Evolutionary conservation across 768 basidiomycete genomes (phyloP), one percentile per base, ranked within the genome.

Genomic region (Astraeus odoratus): DNA sequence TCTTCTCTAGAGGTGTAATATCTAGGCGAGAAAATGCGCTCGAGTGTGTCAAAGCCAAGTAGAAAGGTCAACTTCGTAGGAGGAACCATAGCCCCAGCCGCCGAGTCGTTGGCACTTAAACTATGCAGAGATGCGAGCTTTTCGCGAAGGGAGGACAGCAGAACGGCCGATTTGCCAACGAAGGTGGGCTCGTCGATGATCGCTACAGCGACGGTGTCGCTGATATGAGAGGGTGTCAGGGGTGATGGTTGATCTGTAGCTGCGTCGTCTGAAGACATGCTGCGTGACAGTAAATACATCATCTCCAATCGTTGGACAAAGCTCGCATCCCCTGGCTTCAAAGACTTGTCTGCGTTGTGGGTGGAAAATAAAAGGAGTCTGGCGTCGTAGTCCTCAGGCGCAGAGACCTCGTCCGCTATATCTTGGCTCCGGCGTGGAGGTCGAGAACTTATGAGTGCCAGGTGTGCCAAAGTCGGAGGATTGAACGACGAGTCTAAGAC

Each of bases 401-500:
- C 18, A 15, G 47, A 26, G 15, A 50, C 42, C 10, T 41, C 18
- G 7, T 39, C 8, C 36, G 44, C 12, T 13, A 18, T 27, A 40
- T 44, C 33, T 9, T 38, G 36, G 38, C 12, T 44, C 12, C 31
- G 52, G 5, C 60, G 68, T 12, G 27, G 60, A 54, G 43, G 53
- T 7, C 39, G 46, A 4, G 74, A 65, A 47, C 75, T 77, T 22
- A 80, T 80, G 38, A 97, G 78, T 2, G 85, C 83, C 42, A 84
- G 72, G 62, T 97, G 93, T 0, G 93, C 89, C 19, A 75, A 60
- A 3, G 89, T 92, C 1, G 94, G 94, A 3, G 93, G 93, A 57
- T 97, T 95, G 68, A 89, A 97, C 1, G 90, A 93, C 1, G 91
- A 84, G 55, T 96, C 94, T 30, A 96, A 73, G n/a, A 94, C 69